Base-by-base conservation (phyloP, 2,329 filamentous ascomycete species). In the Penicillium sp. region DNA sequence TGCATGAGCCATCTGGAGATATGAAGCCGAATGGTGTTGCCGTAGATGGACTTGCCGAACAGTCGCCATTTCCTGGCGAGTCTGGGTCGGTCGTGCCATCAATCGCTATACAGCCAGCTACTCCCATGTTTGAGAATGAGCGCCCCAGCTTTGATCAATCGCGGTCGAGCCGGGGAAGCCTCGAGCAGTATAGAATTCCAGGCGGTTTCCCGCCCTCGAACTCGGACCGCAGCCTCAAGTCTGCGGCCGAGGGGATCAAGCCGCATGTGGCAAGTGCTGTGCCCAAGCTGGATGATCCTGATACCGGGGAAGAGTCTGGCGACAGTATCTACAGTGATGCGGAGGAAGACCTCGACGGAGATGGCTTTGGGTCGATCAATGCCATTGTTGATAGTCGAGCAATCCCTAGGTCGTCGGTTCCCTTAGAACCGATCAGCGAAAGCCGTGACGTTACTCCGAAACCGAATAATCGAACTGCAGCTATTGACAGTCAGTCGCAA, bases 161-260 rank as follows among this genome's bases (percentile, higher is more conserved):
- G 24, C 54, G 54, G 44, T 65, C 52, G 49, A 67, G 69, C 49
- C 58, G 55, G 42, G 68, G 55, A 47, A 67, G 69, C 49, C 58
- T 64, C 47, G 61, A 71, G 49, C 67, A 71, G 42, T 75, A 78
- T 32, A 73, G 73, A 32, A 66, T 84, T 13, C 83, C 84, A 7
- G 83, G 82, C 6, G 76, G 74, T 0, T 86, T 83, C 51, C 80
- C 80, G 1, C 54, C 55, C 13, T 52, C 61, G 5, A 55, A 53
- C 8, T 55, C 63, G 18, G 60, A 65, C 24, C 47, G 52, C 6
- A 52, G 49, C 26, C 39, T 48, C 9, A 54, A 54, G 35, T 42
- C 43, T 16, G 39, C 44, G 5, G 40, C 47, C 36, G 18, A 43
- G 42, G 51, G 40, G 23, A 35, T 28, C 1, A 16, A 9, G 14